Conservation (phyloP, 805 yeast genomes). For the Yarrowia osloensis region DNA sequence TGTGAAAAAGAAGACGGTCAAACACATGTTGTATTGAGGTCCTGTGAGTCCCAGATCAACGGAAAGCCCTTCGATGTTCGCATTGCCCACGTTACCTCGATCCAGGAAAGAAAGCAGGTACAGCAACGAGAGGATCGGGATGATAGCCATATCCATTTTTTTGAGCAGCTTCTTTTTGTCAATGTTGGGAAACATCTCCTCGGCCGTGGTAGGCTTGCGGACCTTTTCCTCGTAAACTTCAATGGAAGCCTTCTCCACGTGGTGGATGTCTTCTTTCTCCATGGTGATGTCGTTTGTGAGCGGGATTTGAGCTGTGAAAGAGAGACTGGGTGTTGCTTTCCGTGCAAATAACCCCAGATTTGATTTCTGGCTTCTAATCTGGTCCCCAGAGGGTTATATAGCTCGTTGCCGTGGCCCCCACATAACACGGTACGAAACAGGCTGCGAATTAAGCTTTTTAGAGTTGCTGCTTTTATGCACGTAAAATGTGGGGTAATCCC, state of each 20-base stretch:
- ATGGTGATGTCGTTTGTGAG: not conserved
- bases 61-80: slow-evolving; percentile 54
- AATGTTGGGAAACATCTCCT: slow-evolving; percentile 18
- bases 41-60: slow-evolving; percentile 48
- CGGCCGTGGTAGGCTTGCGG: slow-evolving; percentile 13
- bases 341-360: not conserved
- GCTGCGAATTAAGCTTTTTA: not conserved
- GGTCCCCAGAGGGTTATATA: not conserved
- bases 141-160: slow-evolving; percentile 27
- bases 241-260: not conserved
- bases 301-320: not conserved
- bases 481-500: slow-evolving; percentile 16
- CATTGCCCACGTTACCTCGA: slow-evolving; percentile 54
- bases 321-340: not conserved
- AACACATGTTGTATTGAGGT: slow-evolving; percentile 48
- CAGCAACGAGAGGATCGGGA: slow-evolving; percentile 27
- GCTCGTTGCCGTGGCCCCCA: not conserved
- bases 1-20: slow-evolving; percentile 50
- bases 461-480: not conserved
- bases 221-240: not conserved
- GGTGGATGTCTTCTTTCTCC: slow-evolving; percentile 3
- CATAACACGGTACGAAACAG: not conserved
- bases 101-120: slow-evolving; percentile 42
- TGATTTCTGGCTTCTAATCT: not conserved
- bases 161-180: slow-evolving; percentile 29